Conservation (phyloP, 345 rosid genomes). For the Sonneratia caseolaris region DNA sequence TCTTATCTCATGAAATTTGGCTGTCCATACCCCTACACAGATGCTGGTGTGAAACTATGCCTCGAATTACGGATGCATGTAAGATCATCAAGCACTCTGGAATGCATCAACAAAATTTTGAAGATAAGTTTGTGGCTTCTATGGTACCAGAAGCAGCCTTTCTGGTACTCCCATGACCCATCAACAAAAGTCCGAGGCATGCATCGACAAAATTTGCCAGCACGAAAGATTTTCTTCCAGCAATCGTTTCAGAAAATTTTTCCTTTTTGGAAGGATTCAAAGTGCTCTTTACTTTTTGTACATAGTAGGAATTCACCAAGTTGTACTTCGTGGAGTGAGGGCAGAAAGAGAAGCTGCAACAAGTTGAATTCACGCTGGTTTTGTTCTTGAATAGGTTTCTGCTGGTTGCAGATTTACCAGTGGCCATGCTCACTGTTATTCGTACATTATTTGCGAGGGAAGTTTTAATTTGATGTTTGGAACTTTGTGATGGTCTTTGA, state of each 20-base stretch:
- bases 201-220: not conserved
- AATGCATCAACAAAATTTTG: not conserved
- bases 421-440: not conserved
- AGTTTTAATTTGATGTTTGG: not conserved
- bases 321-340: not conserved
- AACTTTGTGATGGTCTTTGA: not conserved
- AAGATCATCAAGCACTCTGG: not conserved
- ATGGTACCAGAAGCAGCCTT: not conserved
- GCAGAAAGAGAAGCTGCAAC: not conserved
- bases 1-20: not conserved
- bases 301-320: not conserved
- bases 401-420: too few relatives aligned
- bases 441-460: not conserved
- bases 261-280: not conserved
- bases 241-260: not conserved
- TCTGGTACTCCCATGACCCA: not conserved
- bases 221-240: not conserved
- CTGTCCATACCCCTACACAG: not conserved
- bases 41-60: not conserved
- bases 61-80: not conserved
- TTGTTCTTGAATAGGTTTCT: not conserved
- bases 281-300: not conserved
- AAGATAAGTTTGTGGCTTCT: not conserved
- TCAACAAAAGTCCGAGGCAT: not conserved
- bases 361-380: not conserved